phyloP scores from a whole-genome alignment of 2,329 filamentous ascomycete genomes.

The Neofusicoccum laricinum region DNA sequence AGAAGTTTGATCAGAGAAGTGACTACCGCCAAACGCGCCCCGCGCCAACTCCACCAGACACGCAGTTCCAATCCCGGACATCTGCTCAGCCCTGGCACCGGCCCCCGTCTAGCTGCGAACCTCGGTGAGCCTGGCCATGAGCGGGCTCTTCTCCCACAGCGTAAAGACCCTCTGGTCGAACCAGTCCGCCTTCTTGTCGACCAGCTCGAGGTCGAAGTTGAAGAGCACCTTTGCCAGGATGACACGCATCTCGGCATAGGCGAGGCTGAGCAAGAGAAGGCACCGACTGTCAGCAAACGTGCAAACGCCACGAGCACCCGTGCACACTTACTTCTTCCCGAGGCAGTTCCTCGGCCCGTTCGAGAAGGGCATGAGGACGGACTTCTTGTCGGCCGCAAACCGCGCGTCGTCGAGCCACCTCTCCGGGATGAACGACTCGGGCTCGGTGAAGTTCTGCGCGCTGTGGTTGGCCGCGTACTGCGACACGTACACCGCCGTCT shows the following conservation, averaged over 20 bases:
- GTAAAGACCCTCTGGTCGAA: conserved; percentile 30
- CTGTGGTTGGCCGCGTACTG: conserved; percentile 31
- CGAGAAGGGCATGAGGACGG: conserved; percentile 31
- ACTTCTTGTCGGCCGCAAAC: conserved; percentile 29
- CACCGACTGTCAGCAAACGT: not conserved
- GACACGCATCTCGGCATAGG: conserved; percentile 37
- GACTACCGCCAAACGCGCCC: too few species aligned
- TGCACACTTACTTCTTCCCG: conserved; percentile 32
- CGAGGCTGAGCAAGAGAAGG: conserved; percentile 28
- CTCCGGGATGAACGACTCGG: conserved; percentile 34
- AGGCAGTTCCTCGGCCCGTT: conserved; percentile 37
- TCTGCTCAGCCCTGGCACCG: not conserved
- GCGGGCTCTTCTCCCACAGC: conserved; percentile 32
- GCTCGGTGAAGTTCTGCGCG: conserved; percentile 30
- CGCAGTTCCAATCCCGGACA: too few species aligned
- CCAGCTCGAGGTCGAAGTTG: conserved; percentile 38
- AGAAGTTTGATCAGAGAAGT: too few species aligned
- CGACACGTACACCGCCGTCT: conserved; percentile 28
- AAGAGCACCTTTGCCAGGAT: conserved; percentile 40
- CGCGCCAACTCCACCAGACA: too few species aligned
- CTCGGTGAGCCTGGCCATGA: conserved; percentile 27
- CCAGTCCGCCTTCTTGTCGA: conserved; percentile 37
- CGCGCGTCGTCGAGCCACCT: conserved; percentile 27
- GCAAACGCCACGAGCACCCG: not conserved
- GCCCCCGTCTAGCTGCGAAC: too few species aligned